Evolutionary conservation across 2,329 filamentous ascomycete genomes (phyloP).

Genomic region (Diplodia sapinea): DNA sequence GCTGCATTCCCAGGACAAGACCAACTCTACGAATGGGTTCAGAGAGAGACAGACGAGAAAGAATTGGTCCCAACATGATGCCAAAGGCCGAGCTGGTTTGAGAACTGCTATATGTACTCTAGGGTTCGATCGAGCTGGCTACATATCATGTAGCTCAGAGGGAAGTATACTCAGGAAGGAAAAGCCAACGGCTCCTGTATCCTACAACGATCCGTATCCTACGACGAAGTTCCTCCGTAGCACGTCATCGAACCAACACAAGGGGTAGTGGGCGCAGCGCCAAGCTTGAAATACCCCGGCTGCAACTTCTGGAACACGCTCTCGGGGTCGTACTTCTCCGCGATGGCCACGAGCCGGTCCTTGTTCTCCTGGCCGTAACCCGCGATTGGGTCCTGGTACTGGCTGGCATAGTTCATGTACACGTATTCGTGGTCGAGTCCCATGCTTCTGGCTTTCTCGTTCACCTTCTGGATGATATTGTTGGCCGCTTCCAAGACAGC

Average conservation of each 20-base stretch:
- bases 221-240: neutral
- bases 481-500: constrained; percentile 36
- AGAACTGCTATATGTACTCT: constrained; percentile 6
- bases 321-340: constrained; percentile 49
- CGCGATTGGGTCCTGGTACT: constrained; percentile 51
- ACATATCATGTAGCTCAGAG: neutral
- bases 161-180: constrained; percentile 24
- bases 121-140: neutral
- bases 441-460: constrained; percentile 31
- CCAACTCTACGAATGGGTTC: neutral
- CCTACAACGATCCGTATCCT: neutral
- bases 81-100: neutral
- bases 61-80: neutral
- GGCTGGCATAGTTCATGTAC: constrained; percentile 57
- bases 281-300: constrained; percentile 54
- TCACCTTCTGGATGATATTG: constrained; percentile 35
- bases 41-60: neutral
- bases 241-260: constrained; percentile 16
- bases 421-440: constrained; percentile 45
- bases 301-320: constrained; percentile 50
- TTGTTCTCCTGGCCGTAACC: constrained; percentile 52
- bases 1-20: neutral
- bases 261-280: constrained; percentile 31
- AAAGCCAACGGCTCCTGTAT: neutral
- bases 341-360: constrained; percentile 43